A percentile compares a stretch with the other conserved stretches of the same genome.
phyloP scores from a whole-genome alignment of 2,329 filamentous ascomycete genomes.

The Emericellopsis atlantica region DNA sequence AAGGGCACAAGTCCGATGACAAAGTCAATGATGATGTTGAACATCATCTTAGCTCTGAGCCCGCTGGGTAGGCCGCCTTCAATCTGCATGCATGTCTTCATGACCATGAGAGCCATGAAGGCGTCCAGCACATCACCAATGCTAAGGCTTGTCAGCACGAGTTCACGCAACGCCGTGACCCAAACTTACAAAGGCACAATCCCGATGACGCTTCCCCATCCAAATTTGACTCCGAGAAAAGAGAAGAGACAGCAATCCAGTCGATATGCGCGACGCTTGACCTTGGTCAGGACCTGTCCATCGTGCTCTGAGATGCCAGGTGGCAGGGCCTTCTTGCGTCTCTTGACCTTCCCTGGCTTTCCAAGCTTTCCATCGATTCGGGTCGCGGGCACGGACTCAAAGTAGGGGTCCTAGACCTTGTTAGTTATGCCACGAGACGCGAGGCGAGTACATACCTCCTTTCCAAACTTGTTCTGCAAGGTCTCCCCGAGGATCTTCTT shows the following conservation, averaged over 20 bases:
- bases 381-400: slow-evolving; percentile 68
- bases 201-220: slow-evolving; percentile 80
- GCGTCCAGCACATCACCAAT: slow-evolving; percentile 65
- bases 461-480: slow-evolving; percentile 43
- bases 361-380: slow-evolving; percentile 49
- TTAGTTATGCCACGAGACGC: not conserved
- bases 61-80: slow-evolving; percentile 59
- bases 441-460: slow-evolving; percentile 27
- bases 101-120: slow-evolving; percentile 62
- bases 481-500: slow-evolving; percentile 46
- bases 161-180: not conserved
- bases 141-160: slow-evolving; percentile 24
- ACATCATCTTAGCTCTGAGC: slow-evolving; percentile 59
- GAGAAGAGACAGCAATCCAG: slow-evolving; percentile 79
- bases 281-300: slow-evolving; percentile 67
- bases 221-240: slow-evolving; percentile 70
- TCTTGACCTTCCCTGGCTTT: slow-evolving; percentile 56
- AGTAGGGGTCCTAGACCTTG: slow-evolving; percentile 66
- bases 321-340: slow-evolving; percentile 73
- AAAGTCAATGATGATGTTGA: slow-evolving; percentile 70
- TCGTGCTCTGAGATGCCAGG: slow-evolving; percentile 76
- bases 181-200: slow-evolving; percentile 63
- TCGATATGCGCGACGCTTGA: slow-evolving; percentile 74
- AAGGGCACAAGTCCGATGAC: slow-evolving; percentile 62
- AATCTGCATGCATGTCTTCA: slow-evolving; percentile 58